Percentiles rank a stretch among this genome's conserved stretches.
Conservation (phyloP, 2,329 filamentous ascomycete genomes). For the Pestalotiopsis sp. region DNA sequence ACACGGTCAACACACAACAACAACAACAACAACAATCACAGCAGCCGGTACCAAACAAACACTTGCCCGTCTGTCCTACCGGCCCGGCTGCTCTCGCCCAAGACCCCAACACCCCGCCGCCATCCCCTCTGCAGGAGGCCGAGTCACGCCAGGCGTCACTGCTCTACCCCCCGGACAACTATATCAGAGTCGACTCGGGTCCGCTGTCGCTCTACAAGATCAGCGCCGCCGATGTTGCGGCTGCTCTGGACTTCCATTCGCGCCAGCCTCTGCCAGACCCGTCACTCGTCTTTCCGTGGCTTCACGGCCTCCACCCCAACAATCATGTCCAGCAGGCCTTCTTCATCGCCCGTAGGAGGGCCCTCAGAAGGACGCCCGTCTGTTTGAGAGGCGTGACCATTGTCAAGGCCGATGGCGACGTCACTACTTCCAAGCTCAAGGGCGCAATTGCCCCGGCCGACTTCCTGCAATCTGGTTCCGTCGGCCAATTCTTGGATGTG, state of each 20-base stretch:
- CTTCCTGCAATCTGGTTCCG: slow-evolving; percentile 59
- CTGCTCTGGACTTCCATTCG: slow-evolving; percentile 75
- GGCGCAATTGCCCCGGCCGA: slow-evolving; percentile 84
- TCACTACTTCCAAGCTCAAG: slow-evolving; percentile 75
- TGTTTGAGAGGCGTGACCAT: slow-evolving; percentile 82
- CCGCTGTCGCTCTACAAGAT: slow-evolving; percentile 72
- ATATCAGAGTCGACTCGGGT: slow-evolving; percentile 52
- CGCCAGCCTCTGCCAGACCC: slow-evolving; percentile 83
- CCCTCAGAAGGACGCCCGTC: slow-evolving; percentile 69
- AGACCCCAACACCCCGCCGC: slow-evolving; percentile 62
- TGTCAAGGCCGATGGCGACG: slow-evolving; percentile 85
- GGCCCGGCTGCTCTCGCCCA: slow-evolving; percentile 61
- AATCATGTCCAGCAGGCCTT: slow-evolving; percentile 90
- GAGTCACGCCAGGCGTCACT: slow-evolving; percentile 65
- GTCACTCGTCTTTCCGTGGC: slow-evolving; percentile 90
- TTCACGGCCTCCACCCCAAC: slow-evolving; percentile 86
- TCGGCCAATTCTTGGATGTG: slow-evolving; percentile 72
- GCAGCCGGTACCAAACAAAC: slow-evolving; percentile 76
- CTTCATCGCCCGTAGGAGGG: slow-evolving; percentile 76
- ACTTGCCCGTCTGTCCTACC: slow-evolving; percentile 85
- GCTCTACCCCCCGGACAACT: slow-evolving; percentile 72
- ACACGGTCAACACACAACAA: slow-evolving; percentile 36
- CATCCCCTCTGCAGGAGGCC: slow-evolving; percentile 63
- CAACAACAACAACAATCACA: not conserved
- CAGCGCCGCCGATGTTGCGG: slow-evolving; percentile 65